Evolutionary conservation across 495 filamentous ascomycete genomes (phyloP).

Genomic region (Podospora conica): DNA sequence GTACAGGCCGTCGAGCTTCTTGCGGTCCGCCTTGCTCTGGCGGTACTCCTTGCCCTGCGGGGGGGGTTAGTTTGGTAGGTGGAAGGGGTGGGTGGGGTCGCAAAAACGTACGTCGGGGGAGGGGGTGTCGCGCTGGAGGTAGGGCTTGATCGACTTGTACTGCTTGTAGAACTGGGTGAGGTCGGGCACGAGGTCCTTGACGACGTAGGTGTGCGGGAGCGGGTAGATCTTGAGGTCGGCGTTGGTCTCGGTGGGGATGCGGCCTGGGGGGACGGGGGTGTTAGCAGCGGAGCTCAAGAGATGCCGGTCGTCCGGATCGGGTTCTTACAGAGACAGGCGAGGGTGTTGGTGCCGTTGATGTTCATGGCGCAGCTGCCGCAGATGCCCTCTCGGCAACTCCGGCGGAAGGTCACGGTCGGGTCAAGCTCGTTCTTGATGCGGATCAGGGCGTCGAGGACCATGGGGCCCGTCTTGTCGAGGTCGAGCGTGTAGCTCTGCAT

Average conservation of each 20-base stretch:
- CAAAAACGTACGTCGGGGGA: conserved; percentile 67
- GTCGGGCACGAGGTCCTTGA: conserved; percentile 97
- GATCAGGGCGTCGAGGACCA: conserved; percentile 95
- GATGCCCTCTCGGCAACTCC: conserved; percentile 95
- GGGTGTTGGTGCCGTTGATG: conserved; percentile 94
- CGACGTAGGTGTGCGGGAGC: conserved; percentile 95
- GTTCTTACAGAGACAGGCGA: conserved; percentile 92
- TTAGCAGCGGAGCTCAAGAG: conserved; percentile 4
- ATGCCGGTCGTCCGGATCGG: not conserved
- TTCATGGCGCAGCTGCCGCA: conserved; percentile 99
- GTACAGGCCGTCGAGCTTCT: conserved; percentile 96
- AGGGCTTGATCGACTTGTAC: conserved; percentile 99
- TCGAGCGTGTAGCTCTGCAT: conserved; percentile 95
- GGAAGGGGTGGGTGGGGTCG: not conserved
- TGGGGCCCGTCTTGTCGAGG: conserved; percentile 96
- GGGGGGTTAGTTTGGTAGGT: conserved; percentile 4
- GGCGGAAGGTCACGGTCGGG: conserved; percentile 89
- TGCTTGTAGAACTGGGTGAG: conserved; percentile 99
- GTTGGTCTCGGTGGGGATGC: conserved; percentile 77
- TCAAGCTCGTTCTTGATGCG: conserved; percentile 99
- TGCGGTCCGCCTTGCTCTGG: conserved; percentile 81
- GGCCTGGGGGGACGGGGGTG: conserved; percentile 51
- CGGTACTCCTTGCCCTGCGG: conserved; percentile 76
- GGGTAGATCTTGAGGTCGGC: conserved; percentile 94
- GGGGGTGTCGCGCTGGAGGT: conserved; percentile 80